phyloP scores from a whole-genome alignment of 2,329 filamentous ascomycete genomes.

The Aspergillus arachidicola region DNA sequence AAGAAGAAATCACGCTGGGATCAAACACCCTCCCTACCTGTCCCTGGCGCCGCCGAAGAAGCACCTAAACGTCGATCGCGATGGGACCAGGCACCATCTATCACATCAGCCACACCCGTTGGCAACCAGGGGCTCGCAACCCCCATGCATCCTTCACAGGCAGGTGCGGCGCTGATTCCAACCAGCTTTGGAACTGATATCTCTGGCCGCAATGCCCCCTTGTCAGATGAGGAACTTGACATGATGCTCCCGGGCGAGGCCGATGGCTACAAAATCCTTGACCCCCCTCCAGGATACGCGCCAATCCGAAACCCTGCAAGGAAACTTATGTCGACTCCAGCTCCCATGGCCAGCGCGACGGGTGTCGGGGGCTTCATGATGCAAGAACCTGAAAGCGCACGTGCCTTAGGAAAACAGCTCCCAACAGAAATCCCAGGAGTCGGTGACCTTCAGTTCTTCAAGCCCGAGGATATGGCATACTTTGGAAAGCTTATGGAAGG shows the following conservation, averaged over 20 bases:
- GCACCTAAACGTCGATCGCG: slow-evolving; percentile 75
- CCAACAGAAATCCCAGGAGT: slow-evolving; percentile 95
- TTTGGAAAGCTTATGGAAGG: slow-evolving; percentile 97
- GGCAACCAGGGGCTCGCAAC: slow-evolving; percentile 74
- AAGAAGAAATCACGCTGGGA: slow-evolving; percentile 91
- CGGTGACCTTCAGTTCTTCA: slow-evolving; percentile 96
- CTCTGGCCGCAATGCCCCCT: slow-evolving; percentile 73
- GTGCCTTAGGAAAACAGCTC: slow-evolving; percentile 83
- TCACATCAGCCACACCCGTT: slow-evolving; percentile 69
- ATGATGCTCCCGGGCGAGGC: slow-evolving; percentile 73
- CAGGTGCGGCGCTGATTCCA: slow-evolving; percentile 53
- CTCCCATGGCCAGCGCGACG: slow-evolving; percentile 62
- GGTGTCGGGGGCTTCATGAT: slow-evolving; percentile 86
- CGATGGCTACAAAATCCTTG: slow-evolving; percentile 89
- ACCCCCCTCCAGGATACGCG: slow-evolving; percentile 88
- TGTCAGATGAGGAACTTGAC: slow-evolving; percentile 94
- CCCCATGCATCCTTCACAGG: slow-evolving; percentile 72
- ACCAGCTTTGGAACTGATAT: slow-evolving; percentile 80
- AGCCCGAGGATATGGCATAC: slow-evolving; percentile 97
- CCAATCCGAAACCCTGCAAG: slow-evolving; percentile 76
- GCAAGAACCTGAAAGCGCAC: slow-evolving; percentile 86
- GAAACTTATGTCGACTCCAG: slow-evolving; percentile 72
- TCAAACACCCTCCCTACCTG: slow-evolving; percentile 67
- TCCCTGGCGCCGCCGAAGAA: slow-evolving; percentile 51
- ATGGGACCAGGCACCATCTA: slow-evolving; percentile 84